A percentile compares a stretch with the other conserved stretches of the same genome.
These are phyloP conservation scores for Populus davidiana DNA, from an alignment of 345 rosid genomes.

Conservation along the genomic window DNA sequence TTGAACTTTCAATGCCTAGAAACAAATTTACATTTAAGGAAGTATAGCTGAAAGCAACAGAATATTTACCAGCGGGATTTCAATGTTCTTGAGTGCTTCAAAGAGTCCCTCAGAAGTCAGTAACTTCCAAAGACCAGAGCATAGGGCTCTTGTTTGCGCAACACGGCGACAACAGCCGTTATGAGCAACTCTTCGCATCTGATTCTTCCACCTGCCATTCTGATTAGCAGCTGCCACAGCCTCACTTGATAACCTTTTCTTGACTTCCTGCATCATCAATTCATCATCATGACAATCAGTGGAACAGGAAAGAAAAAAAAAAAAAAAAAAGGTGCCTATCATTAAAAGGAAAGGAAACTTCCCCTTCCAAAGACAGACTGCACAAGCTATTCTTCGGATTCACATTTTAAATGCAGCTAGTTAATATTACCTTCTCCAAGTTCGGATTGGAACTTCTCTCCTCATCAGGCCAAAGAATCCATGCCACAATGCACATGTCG, in stretches of 20 bases:
- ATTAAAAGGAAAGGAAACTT: neutral
- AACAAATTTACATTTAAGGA: neutral
- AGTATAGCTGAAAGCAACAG: constrained; percentile 11
- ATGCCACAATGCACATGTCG: constrained; percentile 70
- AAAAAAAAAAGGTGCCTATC: neutral
- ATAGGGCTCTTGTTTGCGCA: constrained; percentile 75
- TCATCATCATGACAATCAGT: constrained; percentile 23
- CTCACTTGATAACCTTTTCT: constrained; percentile 78
- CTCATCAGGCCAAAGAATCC: constrained; percentile 99
- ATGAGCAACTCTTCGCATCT: constrained; percentile 86
- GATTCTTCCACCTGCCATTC: constrained; percentile 94
- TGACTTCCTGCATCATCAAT: constrained; percentile 65
- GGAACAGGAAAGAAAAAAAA: neutral
- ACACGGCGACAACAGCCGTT: constrained; percentile 95
- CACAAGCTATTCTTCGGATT: neutral
- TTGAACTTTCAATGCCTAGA: neutral
- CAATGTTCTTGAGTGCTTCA: constrained; percentile 57
- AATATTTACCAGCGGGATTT: constrained; percentile 76
- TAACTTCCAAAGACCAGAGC: constrained; percentile 81
- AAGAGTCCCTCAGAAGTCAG: constrained; percentile 69
- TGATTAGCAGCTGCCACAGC: constrained; percentile 81
- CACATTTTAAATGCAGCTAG: neutral
- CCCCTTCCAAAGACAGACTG: neutral
- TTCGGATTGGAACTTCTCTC: constrained; percentile 83
- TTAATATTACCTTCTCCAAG: constrained; percentile 69